Percentiles rank a stretch among this genome's conserved stretches.
Conservation (phyloP, 208 protist species). For the Leishmania aethiopica region DNA sequence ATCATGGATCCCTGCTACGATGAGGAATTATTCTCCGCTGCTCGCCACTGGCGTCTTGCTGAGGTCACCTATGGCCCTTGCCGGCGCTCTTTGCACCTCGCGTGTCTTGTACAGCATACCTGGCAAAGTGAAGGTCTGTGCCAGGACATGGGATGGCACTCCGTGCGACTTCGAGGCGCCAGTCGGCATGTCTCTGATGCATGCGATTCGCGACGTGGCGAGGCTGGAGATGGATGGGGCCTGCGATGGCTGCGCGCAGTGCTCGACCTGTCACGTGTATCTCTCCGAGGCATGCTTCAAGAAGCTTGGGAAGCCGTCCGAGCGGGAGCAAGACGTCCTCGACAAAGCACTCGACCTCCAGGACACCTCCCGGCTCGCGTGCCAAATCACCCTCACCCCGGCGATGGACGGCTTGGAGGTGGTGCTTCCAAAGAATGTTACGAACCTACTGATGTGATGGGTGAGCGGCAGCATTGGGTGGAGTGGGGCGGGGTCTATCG, state of each 20-base stretch:
- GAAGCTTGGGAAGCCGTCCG: slow-evolving; percentile 63
- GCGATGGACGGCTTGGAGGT: slow-evolving; percentile 67
- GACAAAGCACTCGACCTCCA: slow-evolving; percentile 70
- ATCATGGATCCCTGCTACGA: neutral
- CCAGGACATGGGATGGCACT: slow-evolving; percentile 39
- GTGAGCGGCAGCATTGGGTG: neutral
- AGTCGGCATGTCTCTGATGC: slow-evolving; percentile 80
- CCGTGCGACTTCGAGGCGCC: slow-evolving; percentile 43
- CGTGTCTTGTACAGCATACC: slow-evolving; percentile 30
- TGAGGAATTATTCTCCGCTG: neutral
- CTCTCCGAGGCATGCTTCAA: slow-evolving; percentile 80
- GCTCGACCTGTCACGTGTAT: slow-evolving; percentile 96
- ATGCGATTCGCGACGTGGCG: slow-evolving; percentile 89
- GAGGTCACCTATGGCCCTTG: neutral
- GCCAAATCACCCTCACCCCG: slow-evolving; percentile 69
- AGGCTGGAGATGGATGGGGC: slow-evolving; percentile 94
- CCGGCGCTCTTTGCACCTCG: neutral
- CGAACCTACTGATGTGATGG: slow-evolving; percentile 42
- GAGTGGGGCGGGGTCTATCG: neutral
- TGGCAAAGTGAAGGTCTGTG: slow-evolving; percentile 54
- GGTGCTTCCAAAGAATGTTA: slow-evolving; percentile 53
- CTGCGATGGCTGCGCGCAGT: slow-evolving; percentile 94
- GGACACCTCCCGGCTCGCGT: slow-evolving; percentile 73
- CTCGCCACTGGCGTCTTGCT: neutral
- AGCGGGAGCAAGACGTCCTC: slow-evolving; percentile 88